A percentile compares a stretch with the other conserved stretches of the same genome.
phyloP scores from a whole-genome alignment of 2,329 filamentous ascomycete species.

The Xylariaceae sp. region DNA sequence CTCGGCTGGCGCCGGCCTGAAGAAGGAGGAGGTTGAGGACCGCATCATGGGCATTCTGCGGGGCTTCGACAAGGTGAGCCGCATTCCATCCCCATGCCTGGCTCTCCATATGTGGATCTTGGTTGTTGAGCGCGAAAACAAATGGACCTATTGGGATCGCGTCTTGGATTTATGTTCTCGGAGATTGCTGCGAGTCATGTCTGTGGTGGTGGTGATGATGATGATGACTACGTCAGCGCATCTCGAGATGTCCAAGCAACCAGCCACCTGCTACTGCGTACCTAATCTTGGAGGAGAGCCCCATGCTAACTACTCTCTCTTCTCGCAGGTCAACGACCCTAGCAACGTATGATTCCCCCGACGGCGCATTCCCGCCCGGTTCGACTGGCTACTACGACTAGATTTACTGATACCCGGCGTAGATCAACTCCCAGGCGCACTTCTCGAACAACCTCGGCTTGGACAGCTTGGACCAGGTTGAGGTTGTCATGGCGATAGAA shows the following conservation, averaged over 20 bases:
- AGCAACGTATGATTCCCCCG: conserved; percentile 48
- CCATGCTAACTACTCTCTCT: conserved; percentile 24
- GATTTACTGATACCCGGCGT: conserved; percentile 22
- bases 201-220: neutral
- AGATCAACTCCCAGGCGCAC: conserved; percentile 82
- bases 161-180: neutral
- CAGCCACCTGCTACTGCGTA: neutral
- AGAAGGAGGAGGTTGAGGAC: conserved; percentile 80
- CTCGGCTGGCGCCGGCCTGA: conserved; percentile 72
- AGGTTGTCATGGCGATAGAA: conserved; percentile 99
- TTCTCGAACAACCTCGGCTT: conserved; percentile 96
- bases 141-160: neutral
- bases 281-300: neutral
- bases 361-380: neutral
- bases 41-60: conserved; percentile 88
- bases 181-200: neutral
- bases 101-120: neutral
- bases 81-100: conserved; percentile 22
- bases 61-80: conserved; percentile 88
- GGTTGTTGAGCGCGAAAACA: neutral
- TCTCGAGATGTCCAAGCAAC: neutral
- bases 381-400: neutral
- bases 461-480: conserved; percentile 95
- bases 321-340: conserved; percentile 59
- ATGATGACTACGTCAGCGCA: conserved; percentile 5